These are phyloP conservation scores for Diutina neorugosa DNA, from an alignment of 1,139 yeast genomes.

Conservation along the genomic window DNA sequence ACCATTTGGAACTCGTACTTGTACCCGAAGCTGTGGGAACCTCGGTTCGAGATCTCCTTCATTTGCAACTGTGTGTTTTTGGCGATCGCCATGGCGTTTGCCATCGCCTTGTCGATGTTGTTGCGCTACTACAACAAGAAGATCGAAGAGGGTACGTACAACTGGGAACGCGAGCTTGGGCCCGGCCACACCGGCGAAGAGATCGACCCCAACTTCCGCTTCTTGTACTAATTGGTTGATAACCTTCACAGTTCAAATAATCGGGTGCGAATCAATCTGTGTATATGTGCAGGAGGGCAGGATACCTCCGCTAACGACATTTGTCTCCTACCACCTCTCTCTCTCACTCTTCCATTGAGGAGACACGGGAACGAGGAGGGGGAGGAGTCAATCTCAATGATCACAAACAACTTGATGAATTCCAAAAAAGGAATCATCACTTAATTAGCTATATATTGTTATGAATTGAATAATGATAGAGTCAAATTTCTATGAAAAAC, in stretches of 20 bases:
- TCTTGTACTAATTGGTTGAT: conserved; percentile 12
- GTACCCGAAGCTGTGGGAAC: conserved; percentile 30
- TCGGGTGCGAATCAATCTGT: too few relatives aligned
- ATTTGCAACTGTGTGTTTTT: conserved; percentile 38
- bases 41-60: conserved; percentile 34
- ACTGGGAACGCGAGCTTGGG: conserved; percentile 41
- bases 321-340: too few relatives aligned
- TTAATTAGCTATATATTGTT: not conserved
- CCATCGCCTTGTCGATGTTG: conserved; percentile 27
- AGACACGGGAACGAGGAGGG: too few relatives aligned
- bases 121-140: conserved; percentile 27
- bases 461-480: not conserved
- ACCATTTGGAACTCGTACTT: conserved; percentile 43
- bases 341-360: too few relatives aligned
- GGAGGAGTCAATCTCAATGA: too few relatives aligned
- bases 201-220: conserved; percentile 33
- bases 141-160: conserved; percentile 34
- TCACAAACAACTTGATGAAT: too few relatives aligned
- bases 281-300: not conserved
- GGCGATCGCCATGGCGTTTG: conserved; percentile 25
- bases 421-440: too few relatives aligned
- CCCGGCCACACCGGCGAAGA: conserved; percentile 32
- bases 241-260: too few relatives aligned
- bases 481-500: too few relatives aligned
- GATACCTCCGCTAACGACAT: not conserved